These are phyloP conservation scores for Beauveria australis DNA, from an alignment of 2,329 filamentous ascomycete genomes.

Conservation along the genomic window DNA sequence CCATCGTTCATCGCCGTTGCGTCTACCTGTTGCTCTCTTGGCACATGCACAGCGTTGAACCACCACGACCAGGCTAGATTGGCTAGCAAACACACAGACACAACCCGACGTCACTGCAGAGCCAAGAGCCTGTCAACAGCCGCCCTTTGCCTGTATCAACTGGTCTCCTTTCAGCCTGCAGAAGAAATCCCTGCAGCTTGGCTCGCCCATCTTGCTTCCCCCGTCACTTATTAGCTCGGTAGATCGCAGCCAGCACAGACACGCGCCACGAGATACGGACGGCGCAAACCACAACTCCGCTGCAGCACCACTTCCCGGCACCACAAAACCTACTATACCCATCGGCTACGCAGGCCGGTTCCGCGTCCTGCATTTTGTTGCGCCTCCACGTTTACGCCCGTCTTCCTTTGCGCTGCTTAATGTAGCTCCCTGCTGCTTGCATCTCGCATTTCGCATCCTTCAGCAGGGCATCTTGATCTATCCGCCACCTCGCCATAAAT, in stretches of 20 bases:
- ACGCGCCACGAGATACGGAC: background rate
- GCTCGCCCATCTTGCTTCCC: background rate
- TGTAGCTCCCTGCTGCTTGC: background rate
- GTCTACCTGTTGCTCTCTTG: background rate
- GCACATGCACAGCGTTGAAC: background rate
- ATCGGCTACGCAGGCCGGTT: background rate
- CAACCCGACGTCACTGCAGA: background rate
- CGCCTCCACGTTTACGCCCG: background rate
- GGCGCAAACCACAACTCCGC: background rate
- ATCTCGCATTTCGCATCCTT: constrained; percentile 7
- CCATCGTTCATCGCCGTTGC: background rate
- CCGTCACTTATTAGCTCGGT: background rate
- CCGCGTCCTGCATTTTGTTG: constrained; percentile 2
- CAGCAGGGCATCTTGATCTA: constrained; percentile 4
- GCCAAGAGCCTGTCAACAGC: background rate
- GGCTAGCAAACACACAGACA: constrained; percentile 7
- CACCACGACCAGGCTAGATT: background rate
- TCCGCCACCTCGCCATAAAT: background rate
- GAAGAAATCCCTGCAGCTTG: background rate
- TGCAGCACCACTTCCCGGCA: background rate
- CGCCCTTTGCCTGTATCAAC: background rate
- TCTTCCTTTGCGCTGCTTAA: background rate
- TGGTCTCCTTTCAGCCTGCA: background rate
- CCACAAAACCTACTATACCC: background rate
- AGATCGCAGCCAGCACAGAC: background rate